These are phyloP conservation scores for Cercospora nicotianae DNA, from an alignment of 2,329 filamentous ascomycete species.

Conservation along the genomic window DNA sequence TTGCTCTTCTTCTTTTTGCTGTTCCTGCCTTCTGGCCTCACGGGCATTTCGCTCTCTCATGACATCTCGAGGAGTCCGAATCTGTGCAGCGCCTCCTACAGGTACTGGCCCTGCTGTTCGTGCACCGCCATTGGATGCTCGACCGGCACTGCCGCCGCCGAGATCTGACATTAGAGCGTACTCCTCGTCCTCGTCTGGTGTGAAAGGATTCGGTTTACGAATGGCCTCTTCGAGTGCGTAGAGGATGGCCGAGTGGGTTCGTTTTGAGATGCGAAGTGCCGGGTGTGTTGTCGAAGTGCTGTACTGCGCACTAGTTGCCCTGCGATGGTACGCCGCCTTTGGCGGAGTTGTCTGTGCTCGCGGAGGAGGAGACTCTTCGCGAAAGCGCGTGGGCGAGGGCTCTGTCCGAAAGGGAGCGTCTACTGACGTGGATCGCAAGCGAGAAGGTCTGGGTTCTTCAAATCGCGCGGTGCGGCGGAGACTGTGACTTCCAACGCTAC, in stretches of 20 bases:
- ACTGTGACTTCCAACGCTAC: slow-evolving; percentile 47
- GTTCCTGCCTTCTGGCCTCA: slow-evolving; percentile 67
- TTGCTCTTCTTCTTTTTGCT: slow-evolving; percentile 52
- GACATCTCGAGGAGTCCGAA: slow-evolving; percentile 83
- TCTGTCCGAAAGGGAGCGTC: slow-evolving; percentile 39
- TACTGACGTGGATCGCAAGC: slow-evolving; percentile 47
- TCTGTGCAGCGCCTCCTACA: slow-evolving; percentile 53
- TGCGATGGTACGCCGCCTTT: slow-evolving; percentile 37
- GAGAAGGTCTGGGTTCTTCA: slow-evolving; percentile 45
- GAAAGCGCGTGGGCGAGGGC: slow-evolving; percentile 6
- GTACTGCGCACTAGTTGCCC: slow-evolving; percentile 37
- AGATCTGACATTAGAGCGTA: slow-evolving; percentile 91
- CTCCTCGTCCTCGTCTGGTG: slow-evolving; percentile 80
- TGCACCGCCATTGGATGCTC: slow-evolving; percentile 58
- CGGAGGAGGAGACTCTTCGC: slow-evolving; percentile 18
- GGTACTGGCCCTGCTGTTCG: slow-evolving; percentile 56
- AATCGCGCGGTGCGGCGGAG: slow-evolving; percentile 57
- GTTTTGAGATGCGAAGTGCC: slow-evolving; percentile 71
- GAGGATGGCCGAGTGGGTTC: slow-evolving; percentile 85
- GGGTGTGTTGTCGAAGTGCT: slow-evolving; percentile 48
- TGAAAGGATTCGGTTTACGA: slow-evolving; percentile 78
- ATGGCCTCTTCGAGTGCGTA: slow-evolving; percentile 90
- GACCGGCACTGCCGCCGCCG: slow-evolving; percentile 49
- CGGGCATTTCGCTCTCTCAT: slow-evolving; percentile 83
- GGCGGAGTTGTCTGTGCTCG: slow-evolving; percentile 29